phyloP scores from a whole-genome alignment of 2,329 filamentous ascomycete species.

The Botrytis paeoniae region DNA sequence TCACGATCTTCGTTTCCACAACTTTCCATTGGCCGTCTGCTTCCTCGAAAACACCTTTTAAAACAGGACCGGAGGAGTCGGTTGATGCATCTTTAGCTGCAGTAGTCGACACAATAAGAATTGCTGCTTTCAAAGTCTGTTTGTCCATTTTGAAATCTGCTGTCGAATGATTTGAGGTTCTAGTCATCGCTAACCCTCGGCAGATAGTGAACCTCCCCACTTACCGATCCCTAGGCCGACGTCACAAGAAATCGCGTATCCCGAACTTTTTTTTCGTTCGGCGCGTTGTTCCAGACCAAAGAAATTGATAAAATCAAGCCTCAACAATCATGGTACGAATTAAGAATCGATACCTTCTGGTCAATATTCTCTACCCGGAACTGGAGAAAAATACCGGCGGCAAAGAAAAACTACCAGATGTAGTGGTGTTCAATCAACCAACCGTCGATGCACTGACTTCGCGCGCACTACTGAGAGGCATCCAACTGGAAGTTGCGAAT shows the following conservation, averaged over 20 bases:
- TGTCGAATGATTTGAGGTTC: neutral
- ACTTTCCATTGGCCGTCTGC: constrained; percentile 71
- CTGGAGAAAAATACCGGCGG: constrained; percentile 30
- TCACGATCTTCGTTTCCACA: constrained; percentile 68
- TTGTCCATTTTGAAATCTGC: constrained; percentile 39
- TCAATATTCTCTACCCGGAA: constrained; percentile 86
- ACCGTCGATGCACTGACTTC: constrained; percentile 69
- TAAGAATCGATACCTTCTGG: constrained; percentile 93
- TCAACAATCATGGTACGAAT: constrained; percentile 75
- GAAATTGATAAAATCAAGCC: neutral
- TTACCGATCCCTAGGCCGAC: constrained; percentile 6
- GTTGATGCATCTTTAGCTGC: constrained; percentile 75
- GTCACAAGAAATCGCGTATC: constrained; percentile 21
- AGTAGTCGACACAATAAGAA: constrained; percentile 89
- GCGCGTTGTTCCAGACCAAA: constrained; percentile 8
- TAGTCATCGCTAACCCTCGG: constrained; percentile 1
- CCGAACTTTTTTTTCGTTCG: constrained; percentile 10
- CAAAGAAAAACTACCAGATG: constrained; percentile 48
- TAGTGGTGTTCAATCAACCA: constrained; percentile 75
- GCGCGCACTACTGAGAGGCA: constrained; percentile 61
- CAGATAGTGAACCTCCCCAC: constrained; percentile 8
- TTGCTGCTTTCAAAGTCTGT: constrained; percentile 62
- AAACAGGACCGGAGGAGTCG: constrained; percentile 66
- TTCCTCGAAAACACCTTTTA: constrained; percentile 68
- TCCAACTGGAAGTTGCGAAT: constrained; percentile 66